phyloP scores from a whole-genome alignment of 116 monocot genomes.

The Trichopus zeylanicus region DNA sequence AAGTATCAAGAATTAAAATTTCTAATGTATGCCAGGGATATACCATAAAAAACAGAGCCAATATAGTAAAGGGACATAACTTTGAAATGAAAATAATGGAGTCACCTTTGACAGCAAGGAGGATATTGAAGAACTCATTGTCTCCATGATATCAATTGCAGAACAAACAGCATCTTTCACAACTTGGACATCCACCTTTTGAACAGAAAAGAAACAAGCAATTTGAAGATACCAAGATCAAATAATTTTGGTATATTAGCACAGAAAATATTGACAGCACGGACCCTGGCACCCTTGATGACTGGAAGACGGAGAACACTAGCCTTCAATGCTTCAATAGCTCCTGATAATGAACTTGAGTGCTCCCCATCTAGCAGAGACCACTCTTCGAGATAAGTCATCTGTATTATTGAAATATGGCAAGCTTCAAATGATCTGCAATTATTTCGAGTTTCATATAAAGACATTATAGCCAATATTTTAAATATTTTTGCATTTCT shows the following conservation, averaged over 20 bases:
- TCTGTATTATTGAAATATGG: conserved; percentile 22
- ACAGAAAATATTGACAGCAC: conserved; percentile 1
- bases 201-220: not conserved
- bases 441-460: not conserved
- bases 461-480: not conserved
- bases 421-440: not conserved
- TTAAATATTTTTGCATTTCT: not conserved
- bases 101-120: conserved; percentile 33
- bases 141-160: conserved; percentile 37
- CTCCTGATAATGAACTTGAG: conserved; percentile 36
- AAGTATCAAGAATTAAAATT: not conserved
- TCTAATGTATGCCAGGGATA: not conserved
- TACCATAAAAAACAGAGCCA: not conserved
- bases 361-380: conserved; percentile 34
- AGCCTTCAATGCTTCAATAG: conserved; percentile 42
- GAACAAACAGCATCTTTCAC: conserved; percentile 37
- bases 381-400: conserved; percentile 55
- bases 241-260: not conserved
- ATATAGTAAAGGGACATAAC: not conserved
- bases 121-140: conserved; percentile 36
- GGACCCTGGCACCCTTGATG: conserved; percentile 45
- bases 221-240: not conserved
- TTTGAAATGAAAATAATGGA: no score
- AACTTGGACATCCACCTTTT: conserved; percentile 32
- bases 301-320: conserved; percentile 62